These are phyloP conservation scores for Raphanus hybrid DNA, from an alignment of 441 rosid species.

Conservation along the genomic window DNA sequence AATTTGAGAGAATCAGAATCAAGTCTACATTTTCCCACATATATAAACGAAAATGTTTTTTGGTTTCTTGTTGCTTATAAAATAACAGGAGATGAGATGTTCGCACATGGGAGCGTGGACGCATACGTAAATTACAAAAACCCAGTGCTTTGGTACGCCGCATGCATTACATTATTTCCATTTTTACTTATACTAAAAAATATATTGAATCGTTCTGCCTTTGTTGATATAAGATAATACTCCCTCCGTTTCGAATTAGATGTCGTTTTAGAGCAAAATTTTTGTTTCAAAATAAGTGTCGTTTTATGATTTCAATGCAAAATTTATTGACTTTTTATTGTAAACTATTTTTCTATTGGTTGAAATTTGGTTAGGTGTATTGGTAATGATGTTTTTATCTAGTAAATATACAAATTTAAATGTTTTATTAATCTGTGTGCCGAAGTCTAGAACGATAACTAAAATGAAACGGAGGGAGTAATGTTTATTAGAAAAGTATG, in stretches of 20 bases:
- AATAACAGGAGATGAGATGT: conserved; percentile 41
- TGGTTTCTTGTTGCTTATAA: conserved; percentile 14
- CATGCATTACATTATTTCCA: conserved; percentile 27
- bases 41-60: conserved; percentile 5
- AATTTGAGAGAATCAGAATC: conserved; percentile 9
- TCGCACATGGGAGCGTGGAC: conserved; percentile 61
- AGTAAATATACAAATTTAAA: too few species aligned
- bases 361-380: too few species aligned
- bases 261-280: too few species aligned
- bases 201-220: conserved; percentile 23
- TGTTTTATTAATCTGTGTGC: too few species aligned
- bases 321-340: too few species aligned
- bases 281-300: too few species aligned
- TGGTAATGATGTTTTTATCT: too few species aligned
- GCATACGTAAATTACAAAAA: conserved; percentile 44
- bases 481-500: conserved; percentile 15
- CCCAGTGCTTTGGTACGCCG: conserved; percentile 37
- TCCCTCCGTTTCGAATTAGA: too few species aligned
- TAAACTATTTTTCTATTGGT: too few species aligned
- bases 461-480: too few species aligned
- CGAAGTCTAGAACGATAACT: too few species aligned
- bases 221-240: not conserved
- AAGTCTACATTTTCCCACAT: not conserved
- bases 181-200: not conserved
- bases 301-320: too few species aligned